Evolutionary conservation across 78 protist genomes (phyloP), one percentile per base, ranked within the genome.

Genomic region (Dictyostelium citrinum): DNA sequence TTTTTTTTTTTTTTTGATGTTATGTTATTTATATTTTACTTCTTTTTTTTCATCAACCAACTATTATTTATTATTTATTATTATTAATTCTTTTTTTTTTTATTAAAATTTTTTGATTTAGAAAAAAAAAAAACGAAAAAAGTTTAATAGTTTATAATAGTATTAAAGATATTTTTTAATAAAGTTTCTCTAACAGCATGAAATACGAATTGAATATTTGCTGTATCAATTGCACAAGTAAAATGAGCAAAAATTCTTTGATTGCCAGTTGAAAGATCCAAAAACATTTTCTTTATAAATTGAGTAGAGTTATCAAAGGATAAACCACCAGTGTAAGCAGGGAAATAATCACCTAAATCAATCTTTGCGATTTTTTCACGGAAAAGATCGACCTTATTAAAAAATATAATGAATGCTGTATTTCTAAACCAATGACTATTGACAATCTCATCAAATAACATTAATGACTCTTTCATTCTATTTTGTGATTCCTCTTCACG

Each of bases 221-320:
- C 39, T 10, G 97, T 96, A 81, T 92, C 95, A 27, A 95, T 96
- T 7, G 98, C 98, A 90, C 98, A 97, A 5, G 98, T 97, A 24
- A 75, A 82, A 83, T 94, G 97, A 35, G 91, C 29, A 90, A 90
- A 96, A 3, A 79, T 85, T 77, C 51, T 84, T 24, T 93, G 93
- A 80, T 43, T 51, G 46, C 77, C 51, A 27, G 72, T 90, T 22
- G 82, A 77, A 70, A 58, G 68, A 12, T 75, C 83, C 35, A 70
- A 71, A 77, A 91, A 93, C 83, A 77, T 84, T 49, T 72, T 84
- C 78, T 93, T 82, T 20, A 93, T 70, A 74, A 80, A 93, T 68
- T 43, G 82, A 35, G 81, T 43, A 5, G 85, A 86, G 20, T 84
- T 85, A 3, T 83, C 90, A 85, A 51, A 83, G 29, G 88, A 85